Base-by-base conservation (phyloP, 164 flowering plant species). In the Nymphaea thermarum region DNA sequence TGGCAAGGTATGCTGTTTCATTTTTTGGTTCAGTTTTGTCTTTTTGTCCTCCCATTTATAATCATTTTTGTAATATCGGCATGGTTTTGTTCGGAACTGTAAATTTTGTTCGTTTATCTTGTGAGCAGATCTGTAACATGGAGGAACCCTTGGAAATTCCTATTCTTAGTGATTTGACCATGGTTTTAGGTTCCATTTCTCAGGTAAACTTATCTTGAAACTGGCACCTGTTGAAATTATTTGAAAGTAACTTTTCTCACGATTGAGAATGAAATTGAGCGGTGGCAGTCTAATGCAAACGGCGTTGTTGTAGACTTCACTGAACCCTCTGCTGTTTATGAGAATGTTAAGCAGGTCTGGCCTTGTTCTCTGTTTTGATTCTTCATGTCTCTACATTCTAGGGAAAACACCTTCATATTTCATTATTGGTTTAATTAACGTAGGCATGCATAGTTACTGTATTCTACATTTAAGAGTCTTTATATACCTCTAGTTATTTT, bases 151-250 rank as follows among this genome's bases (percentile, higher is more conserved):
- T 88, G 69, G 98, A 92, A 68, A 84, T 92, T 65, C 98, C 98
- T 43, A 80, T 92, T 60, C 76, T 87, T 10, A 90, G 79, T 77
- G 94, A 93, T 70, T 84, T 88, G 64, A 80, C 93, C 8, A 90
- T 90, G 96, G 89, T 90, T 60, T 77, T 93, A 79, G 96, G 93
- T 57, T 90, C 96, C 65, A 90, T 90, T 11, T 88, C 98, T 72
- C 96, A 90, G 92, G 96, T 88, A 77, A 62, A 17, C 0, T 62
- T 62, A 17, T 17, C 64, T 8, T 51, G 14, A 10, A 10, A 51
- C 14, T 51, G 14, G 15, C 14, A 8, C 14, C 14, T 8, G 57
- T 51, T 51, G 57, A 51, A 3, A 51, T 8, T 51, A 8, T 51
- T 51, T 25, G 36, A 51, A 15, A 51, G 57, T 8, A 3, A 51